These are phyloP conservation scores for Mucor irregularis DNA, from an alignment of 371 early-diverging fungal species.

Conservation along the genomic window DNA sequence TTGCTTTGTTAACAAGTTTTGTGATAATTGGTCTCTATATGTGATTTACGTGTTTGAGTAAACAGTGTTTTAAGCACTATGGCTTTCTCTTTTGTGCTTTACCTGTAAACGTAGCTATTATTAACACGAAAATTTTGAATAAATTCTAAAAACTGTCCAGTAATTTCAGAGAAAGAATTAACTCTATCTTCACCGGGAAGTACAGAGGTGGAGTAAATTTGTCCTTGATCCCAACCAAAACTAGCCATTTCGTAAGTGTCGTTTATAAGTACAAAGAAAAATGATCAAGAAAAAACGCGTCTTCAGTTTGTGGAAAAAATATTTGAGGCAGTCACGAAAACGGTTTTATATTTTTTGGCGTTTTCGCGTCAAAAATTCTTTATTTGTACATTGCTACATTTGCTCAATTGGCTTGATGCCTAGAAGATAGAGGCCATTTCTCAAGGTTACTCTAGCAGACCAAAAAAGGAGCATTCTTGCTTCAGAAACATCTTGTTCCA, in stretches of 20 bases:
- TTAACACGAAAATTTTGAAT: slow-evolving; percentile 77
- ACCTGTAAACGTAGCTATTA: slow-evolving; percentile 79
- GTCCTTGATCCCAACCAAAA: slow-evolving; percentile 84
- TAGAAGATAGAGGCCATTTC: slow-evolving; percentile 74
- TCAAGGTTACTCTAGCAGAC: slow-evolving; percentile 74
- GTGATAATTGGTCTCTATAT: slow-evolving; percentile 86
- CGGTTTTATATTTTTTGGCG: neutral
- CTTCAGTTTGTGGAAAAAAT: neutral
- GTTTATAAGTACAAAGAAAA: neutral
- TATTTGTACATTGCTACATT: neutral
- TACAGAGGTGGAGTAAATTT: slow-evolving; percentile 70
- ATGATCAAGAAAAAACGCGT: neutral
- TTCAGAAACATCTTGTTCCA: slow-evolving; percentile 67
- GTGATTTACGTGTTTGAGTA: neutral
- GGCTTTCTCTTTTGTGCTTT: slow-evolving; percentile 3
- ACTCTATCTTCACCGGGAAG: slow-evolving; percentile 61
- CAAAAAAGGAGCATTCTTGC: slow-evolving; percentile 79
- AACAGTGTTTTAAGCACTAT: too few relatives aligned
- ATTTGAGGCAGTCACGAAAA: neutral
- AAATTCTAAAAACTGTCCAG: slow-evolving; percentile 67
- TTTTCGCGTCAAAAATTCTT: neutral
- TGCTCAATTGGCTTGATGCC: slow-evolving; percentile 61
- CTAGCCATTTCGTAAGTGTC: slow-evolving; percentile 40
- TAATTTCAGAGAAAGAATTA: slow-evolving; percentile 56
- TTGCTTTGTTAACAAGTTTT: slow-evolving; percentile 75